Conservation (phyloP, 2,329 filamentous ascomycete genomes). For the Lasiodiplodia gonubiensis region DNA sequence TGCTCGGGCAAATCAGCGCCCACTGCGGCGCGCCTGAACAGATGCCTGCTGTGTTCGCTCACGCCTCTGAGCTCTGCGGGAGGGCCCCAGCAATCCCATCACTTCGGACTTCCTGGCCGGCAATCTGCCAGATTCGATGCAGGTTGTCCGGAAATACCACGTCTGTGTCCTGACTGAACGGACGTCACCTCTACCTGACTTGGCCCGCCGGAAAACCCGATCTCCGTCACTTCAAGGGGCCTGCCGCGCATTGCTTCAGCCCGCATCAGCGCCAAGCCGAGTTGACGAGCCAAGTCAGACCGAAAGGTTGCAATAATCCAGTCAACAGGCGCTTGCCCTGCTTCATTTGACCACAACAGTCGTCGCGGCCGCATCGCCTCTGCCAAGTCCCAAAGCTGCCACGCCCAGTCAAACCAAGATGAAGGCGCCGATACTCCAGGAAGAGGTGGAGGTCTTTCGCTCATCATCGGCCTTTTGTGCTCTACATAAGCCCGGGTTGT, state of each 20-base stretch:
- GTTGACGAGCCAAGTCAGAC: conserved; percentile 23
- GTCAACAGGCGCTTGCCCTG: conserved; percentile 3
- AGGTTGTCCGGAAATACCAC: neutral
- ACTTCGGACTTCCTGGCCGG: neutral
- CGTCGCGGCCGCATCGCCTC: conserved; percentile 4
- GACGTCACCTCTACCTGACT: conserved; percentile 3
- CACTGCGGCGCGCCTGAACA: neutral
- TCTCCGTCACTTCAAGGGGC: conserved; percentile 4
- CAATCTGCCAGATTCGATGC: neutral
- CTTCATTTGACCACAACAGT: neutral
- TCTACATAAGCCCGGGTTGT: conserved; percentile 9
- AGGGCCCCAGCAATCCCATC: neutral
- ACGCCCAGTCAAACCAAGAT: conserved; percentile 25
- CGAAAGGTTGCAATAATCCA: neutral
- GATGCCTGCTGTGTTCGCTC: neutral
- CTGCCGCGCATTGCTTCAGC: conserved; percentile 9
- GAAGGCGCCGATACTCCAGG: conserved; percentile 6
- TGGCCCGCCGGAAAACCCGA: neutral
- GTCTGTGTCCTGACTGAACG: neutral
- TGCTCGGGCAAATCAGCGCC: conserved; percentile 16
- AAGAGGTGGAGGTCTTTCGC: conserved; percentile 2
- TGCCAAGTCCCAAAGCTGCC: conserved; percentile 14
- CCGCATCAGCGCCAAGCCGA: conserved; percentile 21
- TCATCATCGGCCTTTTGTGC: conserved; percentile 15
- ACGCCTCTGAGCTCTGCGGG: neutral